phyloP scores from a whole-genome alignment of 202 grass and related monocot genomes.

The Digitaria exilis region DNA sequence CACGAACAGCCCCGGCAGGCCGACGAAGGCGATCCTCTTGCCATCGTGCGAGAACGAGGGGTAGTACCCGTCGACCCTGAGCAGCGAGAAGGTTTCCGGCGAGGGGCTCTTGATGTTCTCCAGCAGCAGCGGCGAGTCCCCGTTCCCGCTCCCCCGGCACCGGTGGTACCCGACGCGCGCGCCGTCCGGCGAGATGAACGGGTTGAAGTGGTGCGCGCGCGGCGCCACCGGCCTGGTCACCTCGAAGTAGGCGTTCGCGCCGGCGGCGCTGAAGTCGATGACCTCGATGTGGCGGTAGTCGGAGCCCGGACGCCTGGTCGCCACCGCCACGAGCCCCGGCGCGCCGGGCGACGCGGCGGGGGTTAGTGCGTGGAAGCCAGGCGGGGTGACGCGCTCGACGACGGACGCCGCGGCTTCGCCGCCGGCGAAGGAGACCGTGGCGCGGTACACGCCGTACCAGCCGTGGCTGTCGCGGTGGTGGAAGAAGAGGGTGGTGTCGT shows the following conservation, averaged over 20 bases:
- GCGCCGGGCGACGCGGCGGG: conserved; percentile 65
- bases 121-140: too few relatives aligned
- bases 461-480: conserved; percentile 67
- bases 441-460: conserved; percentile 78
- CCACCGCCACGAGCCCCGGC: conserved; percentile 64
- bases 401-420: conserved; percentile 31
- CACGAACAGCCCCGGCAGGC: too few relatives aligned
- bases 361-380: conserved; percentile 87
- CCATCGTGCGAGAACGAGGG: too few relatives aligned
- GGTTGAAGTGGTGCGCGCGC: conserved; percentile 75
- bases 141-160: too few relatives aligned
- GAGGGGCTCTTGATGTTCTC: too few relatives aligned
- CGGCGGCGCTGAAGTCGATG: conserved; percentile 41
- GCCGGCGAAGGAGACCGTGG: conserved; percentile 35
- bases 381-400: conserved; percentile 56
- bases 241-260: conserved; percentile 55
- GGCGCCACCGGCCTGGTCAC: conserved; percentile 58
- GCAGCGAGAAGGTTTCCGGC: too few relatives aligned
- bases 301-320: conserved; percentile 59
- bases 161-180: too few relatives aligned
- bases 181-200: conserved; percentile 79
- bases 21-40: too few relatives aligned
- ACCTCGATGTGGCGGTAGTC: conserved; percentile 90
- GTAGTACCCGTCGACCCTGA: too few relatives aligned
- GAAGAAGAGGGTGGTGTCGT: conserved; percentile 78